Evolutionary conservation across 176 grass and related monocot genomes (phyloP), one percentile per base, ranked within the genome.

Genomic region (Musa schizocarpa): DNA sequence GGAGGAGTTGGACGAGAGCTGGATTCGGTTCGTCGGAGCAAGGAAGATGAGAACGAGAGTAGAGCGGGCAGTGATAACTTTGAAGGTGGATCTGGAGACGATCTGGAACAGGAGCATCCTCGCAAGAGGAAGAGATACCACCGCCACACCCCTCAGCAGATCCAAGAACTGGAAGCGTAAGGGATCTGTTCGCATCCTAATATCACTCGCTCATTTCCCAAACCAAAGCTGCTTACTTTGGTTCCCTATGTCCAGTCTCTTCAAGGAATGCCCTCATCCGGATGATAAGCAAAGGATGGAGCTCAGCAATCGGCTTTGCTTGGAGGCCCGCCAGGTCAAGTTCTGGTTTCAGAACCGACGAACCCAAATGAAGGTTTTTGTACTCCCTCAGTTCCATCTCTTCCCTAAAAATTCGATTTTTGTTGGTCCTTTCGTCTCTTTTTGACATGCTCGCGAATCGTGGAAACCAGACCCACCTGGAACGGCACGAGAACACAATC

Each of bases 341-440:
- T 98, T 98, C 84, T 98, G 90, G 95, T 98, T 98, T 82, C 95
- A 98, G 88, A 98, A 98, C 20, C 79, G 88, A 0, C 82, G 95
- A 29, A 98, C 88, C 23, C 86, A 89, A 70, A 81, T 86, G 84
- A 98, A 98, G 86, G 94, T 97, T 70, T 58, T 19, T 5, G 48
- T 53, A 50, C 51, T 72, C 65, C 64, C 29, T 73, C 27, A 8
- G 8, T n/a, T 5, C 27, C 27, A 19, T 54, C 11, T 25, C 23
- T 10, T 64, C 21, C 49, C 1, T 64, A 68, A 70, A 68, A 71
- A 23, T 43, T 70, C 6, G 54, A n/a, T 82, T 21, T 11, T 76
- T 52, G 43, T 23, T 24, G 56, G 16, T 43, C 34, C 19, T 19
- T 80, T 62, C 6, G 27, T 16, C 65, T 16, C 20, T 54, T 9